Base-by-base conservation (phyloP, 2,329 filamentous ascomycete species). In the Clarireedia hainanense region DNA sequence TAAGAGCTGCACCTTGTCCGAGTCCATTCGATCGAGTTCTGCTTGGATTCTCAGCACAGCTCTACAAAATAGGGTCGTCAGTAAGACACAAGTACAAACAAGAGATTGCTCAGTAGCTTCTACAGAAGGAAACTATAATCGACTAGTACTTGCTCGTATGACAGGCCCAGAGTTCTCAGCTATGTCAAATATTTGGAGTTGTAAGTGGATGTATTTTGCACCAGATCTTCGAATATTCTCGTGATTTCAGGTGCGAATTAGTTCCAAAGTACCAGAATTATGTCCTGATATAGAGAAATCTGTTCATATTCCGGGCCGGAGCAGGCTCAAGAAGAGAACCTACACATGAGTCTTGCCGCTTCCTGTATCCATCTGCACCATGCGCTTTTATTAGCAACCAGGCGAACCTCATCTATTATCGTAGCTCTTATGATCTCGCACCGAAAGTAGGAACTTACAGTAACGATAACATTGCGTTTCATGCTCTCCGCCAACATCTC, bases 401-500 rank as follows among this genome's bases (percentile, higher is more conserved):
- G 7, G 7, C n/a, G 7, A 27, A 15, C 24, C 15, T 37, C 27
- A n/a, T 4, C 1, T 17, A 5, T 5, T 27, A 14, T 37, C 15
- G 1, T 12, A 47, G 12, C 10, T 20, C 5, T n/a, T 2, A 20
- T 42, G 7, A 14, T 2, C n/a, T 20, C 43, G n/a, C 17, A 27
- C 20, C 6, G 10, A 15, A 1, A 39, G 20, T n/a, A 27, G 27
- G 42, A 20, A 64, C 64, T 46, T 73, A 89, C 86, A 26, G 81
- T 81, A 52, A 90, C 81, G 61, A 91, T 89, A 34, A 86, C 80
- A 67, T 91, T 91, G 47, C 77, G 73, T 58, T 78, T 76, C 63
- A 88, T 73, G 64, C 86, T 89, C 64, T 80, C 78, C 57, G 85
- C 77, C 52, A 88, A 75, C 88, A 92, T 91, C 71, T 91, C 88